Evolutionary conservation across 2,329 filamentous ascomycete genomes (phyloP).

Genomic region (Dactylella cylindrospora): DNA sequence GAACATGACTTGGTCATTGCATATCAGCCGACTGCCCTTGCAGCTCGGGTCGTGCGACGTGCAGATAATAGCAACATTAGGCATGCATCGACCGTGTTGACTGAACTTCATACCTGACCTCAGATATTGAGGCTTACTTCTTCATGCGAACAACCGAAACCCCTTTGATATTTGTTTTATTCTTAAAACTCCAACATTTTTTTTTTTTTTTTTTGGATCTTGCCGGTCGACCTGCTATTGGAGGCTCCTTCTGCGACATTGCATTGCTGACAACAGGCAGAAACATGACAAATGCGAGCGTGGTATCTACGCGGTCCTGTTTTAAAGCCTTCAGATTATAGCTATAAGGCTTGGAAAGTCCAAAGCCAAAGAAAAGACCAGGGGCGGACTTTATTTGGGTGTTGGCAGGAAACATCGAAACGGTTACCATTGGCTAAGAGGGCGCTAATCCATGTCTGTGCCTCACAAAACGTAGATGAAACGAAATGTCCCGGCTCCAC

Average conservation of each 20-base stretch:
- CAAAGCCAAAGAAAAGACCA: too few relatives aligned
- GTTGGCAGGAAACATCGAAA: constrained; percentile 11
- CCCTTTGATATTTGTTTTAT: too few relatives aligned
- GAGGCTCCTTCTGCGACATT: not conserved
- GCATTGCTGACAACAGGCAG: not conserved
- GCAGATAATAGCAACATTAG: constrained; percentile 2
- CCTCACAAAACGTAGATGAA: constrained; percentile 43
- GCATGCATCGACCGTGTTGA: too few relatives aligned
- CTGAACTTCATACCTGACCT: too few relatives aligned
- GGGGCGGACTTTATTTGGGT: constrained; percentile 6
- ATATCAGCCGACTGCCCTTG: constrained; percentile 22
- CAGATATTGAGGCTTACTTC: too few relatives aligned
- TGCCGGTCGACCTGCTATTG: too few relatives aligned
- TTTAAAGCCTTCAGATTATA: too few relatives aligned
- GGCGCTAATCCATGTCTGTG: constrained; percentile 43
- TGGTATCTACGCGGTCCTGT: constrained; percentile 5
- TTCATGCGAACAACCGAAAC: too few relatives aligned
- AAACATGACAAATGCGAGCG: constrained; percentile 14
- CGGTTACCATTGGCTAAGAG: constrained; percentile 32
- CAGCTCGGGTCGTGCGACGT: constrained; percentile 43
- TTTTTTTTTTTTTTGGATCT: too few relatives aligned
- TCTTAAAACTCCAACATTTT: too few relatives aligned
- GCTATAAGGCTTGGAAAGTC: too few relatives aligned
- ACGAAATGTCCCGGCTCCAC: constrained; percentile 15
- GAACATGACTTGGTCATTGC: not conserved